Percentiles rank a stretch among this genome's conserved stretches.
Evolutionary conservation across 805 yeast species (phyloP).

Genomic region (Yarrowia bubula): DNA sequence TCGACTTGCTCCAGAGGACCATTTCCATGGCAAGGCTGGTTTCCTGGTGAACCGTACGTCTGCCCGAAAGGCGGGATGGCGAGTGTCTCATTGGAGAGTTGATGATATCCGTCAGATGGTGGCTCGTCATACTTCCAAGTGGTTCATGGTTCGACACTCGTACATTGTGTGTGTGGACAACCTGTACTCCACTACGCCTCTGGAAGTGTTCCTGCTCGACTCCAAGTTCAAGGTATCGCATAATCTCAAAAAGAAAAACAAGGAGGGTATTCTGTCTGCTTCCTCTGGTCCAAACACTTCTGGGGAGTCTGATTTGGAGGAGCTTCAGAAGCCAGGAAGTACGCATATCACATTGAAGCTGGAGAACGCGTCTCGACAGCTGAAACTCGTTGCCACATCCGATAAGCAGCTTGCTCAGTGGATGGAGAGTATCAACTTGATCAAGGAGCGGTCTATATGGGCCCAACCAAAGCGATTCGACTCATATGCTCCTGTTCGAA

Average conservation of each 20-base stretch:
- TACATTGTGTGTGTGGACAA: constrained; percentile 84
- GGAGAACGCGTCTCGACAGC: constrained; percentile 45
- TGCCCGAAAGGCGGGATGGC: constrained; percentile 91
- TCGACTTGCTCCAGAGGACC: constrained; percentile 74
- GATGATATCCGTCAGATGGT: constrained; percentile 84
- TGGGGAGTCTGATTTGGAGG: constrained; percentile 18
- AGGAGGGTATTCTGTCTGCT: constrained; percentile 28
- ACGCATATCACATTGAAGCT: constrained; percentile 35
- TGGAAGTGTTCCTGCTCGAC: constrained; percentile 92
- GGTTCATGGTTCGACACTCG: constrained; percentile 85
- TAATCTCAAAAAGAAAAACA: constrained; percentile 28
- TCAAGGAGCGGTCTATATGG: constrained; percentile 73
- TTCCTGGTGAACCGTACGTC: constrained; percentile 73
- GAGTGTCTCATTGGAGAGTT: constrained; percentile 82
- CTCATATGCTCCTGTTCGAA: constrained; percentile 89
- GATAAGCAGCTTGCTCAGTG: constrained; percentile 83
- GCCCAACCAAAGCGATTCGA: constrained; percentile 69
- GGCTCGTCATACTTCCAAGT: constrained; percentile 82
- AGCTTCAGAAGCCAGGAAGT: constrained; percentile 2
- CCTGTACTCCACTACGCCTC: constrained; percentile 78
- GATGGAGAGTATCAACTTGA: constrained; percentile 68
- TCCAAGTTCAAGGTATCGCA: constrained; percentile 54
- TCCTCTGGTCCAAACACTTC: background rate
- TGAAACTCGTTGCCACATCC: constrained; percentile 55
- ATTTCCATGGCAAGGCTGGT: constrained; percentile 88